A percentile compares a stretch with the other conserved stretches of the same genome.
Evolutionary conservation across 2,329 filamentous ascomycete species (phyloP).

Genomic region (Dothistroma pini): DNA sequence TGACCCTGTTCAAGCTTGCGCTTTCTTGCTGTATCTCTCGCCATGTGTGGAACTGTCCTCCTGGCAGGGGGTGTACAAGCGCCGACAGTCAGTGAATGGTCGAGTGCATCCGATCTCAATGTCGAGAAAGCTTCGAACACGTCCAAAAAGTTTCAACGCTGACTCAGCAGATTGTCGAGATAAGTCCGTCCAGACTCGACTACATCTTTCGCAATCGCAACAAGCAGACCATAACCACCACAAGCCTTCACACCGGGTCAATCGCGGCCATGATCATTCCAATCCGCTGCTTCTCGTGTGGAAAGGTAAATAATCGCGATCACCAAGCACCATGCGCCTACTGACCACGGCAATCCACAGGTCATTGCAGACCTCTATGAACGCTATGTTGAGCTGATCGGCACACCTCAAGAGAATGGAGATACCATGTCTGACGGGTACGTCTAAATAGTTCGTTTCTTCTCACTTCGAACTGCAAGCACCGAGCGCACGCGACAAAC

Average conservation of each 20-base stretch:
- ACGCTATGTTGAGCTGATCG: slow-evolving; percentile 83
- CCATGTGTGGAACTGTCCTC: slow-evolving; percentile 10
- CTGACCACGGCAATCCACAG: slow-evolving; percentile 46
- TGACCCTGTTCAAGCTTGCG: slow-evolving; percentile 23
- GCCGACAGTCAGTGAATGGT: background rate
- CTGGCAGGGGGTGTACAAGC: background rate
- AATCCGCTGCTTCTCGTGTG: slow-evolving; percentile 97
- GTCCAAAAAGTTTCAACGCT: slow-evolving; percentile 6
- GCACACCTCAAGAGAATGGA: slow-evolving; percentile 72
- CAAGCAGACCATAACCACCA: background rate
- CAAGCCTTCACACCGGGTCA: background rate
- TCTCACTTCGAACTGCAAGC: background rate
- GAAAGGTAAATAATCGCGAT: slow-evolving; percentile 67
- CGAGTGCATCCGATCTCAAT: background rate
- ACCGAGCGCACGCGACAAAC: no score
- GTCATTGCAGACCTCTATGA: slow-evolving; percentile 98
- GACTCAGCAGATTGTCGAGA: background rate
- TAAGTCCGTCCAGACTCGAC: background rate
- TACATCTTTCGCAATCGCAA: background rate
- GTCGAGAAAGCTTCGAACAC: background rate
- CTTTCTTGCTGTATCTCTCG: slow-evolving; percentile 20
- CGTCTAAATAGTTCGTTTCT: slow-evolving; percentile 5
- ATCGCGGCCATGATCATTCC: slow-evolving; percentile 86
- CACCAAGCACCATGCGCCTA: background rate
- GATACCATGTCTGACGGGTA: slow-evolving; percentile 48